Base-by-base conservation (phyloP, 1,284 basidiomycete genomes). In the Sanghuangporus sanghuang region DNA sequence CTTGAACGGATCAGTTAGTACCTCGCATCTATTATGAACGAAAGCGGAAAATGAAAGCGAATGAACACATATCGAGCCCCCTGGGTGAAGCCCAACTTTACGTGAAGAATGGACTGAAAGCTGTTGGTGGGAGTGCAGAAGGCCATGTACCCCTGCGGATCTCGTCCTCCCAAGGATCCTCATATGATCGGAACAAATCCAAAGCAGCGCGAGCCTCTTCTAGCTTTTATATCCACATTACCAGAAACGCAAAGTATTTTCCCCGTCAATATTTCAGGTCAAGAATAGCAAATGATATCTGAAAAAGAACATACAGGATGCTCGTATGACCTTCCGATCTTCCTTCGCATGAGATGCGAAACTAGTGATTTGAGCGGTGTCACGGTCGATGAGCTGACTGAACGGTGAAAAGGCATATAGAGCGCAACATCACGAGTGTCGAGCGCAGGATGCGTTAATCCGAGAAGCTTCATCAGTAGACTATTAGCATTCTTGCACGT, bases 341-440 rank as follows among this genome's bases (percentile, higher is more conserved):
- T 76, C 39, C 81, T 72, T 4, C 78, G 79, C 81, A 87, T 81
- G 69, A 85, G 79, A 27, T 75, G 70, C 49, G 78, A 75, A 36
- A 84, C 77, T 9, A 87, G 78, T 5, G 75, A 76, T 39, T 71
- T 68, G 49, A 87, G 73, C 14, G 78, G 76, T 16, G 84, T 70
- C 36, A 78, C 70, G 16, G 69, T 69, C 64, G 73, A 75, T 56
- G 74, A 77, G 42, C 76, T 76, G 5, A 85, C 73, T 40, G 76
- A 77, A 62, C 76, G 78, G 35, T 82, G 78, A 64, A 86, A 77
- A 14, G 84, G 83, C 48, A 80, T 73, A 71, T 81, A 87, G 32
- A 85, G 72, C 4, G 81, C 84, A 36, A 83, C 75, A 67, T 86
- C 85, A 32, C 85, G 78, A 3, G 84, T 86, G 65, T 81, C 72